Evolutionary conservation across 345 rosid species (phyloP).

Genomic region (Acer campestre): DNA sequence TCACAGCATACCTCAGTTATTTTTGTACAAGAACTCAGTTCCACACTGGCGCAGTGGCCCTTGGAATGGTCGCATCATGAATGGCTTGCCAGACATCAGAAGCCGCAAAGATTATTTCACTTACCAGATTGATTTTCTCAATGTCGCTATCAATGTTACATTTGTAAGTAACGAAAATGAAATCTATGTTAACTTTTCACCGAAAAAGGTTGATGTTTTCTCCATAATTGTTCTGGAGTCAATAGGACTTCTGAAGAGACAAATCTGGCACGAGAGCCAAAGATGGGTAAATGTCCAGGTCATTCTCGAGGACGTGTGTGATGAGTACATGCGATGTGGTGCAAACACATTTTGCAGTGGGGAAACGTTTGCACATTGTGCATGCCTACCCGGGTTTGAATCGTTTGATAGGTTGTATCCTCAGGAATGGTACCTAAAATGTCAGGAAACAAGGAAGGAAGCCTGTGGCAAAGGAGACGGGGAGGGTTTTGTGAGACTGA

Average conservation of each 20-base stretch:
- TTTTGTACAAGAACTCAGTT: neutral
- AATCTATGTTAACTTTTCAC: neutral
- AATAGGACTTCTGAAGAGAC: neutral
- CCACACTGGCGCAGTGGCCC: slow-evolving; percentile 15
- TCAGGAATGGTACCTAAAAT: neutral
- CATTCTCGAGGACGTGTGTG: slow-evolving; percentile 26
- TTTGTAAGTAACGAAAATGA: neutral
- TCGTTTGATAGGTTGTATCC: neutral
- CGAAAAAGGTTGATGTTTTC: neutral
- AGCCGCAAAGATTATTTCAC: neutral
- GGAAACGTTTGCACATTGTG: neutral
- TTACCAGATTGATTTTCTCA: neutral
- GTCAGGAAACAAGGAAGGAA: neutral
- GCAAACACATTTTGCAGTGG: slow-evolving; percentile 14
- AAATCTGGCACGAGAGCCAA: slow-evolving; percentile 9
- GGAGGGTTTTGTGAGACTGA: slow-evolving; percentile 1
- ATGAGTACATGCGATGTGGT: slow-evolving; percentile 22
- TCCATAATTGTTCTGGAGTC: neutral
- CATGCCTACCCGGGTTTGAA: slow-evolving; percentile 28
- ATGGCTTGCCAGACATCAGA: neutral
- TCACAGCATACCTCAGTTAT: neutral
- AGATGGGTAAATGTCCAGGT: slow-evolving; percentile 12
- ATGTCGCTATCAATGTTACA: neutral
- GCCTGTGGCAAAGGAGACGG: slow-evolving; percentile 5
- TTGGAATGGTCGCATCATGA: slow-evolving; percentile 17